Evolutionary conservation across 768 basidiomycete species (phyloP).

Genomic region (Suillus subaureus): DNA sequence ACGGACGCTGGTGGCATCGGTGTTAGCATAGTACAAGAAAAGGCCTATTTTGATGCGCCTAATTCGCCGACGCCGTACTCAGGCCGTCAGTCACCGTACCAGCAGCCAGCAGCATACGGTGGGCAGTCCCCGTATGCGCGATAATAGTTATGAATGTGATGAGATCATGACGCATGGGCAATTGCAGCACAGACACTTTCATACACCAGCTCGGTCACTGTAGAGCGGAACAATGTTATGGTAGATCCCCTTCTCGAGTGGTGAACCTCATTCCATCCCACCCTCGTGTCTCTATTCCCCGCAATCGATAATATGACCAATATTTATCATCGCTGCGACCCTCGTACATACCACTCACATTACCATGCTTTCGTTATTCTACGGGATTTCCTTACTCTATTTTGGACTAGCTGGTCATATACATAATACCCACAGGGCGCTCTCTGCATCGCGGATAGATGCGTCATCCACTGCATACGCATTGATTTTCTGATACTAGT

Average conservation of each 20-base stretch:
- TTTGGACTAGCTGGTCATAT: neutral
- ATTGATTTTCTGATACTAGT: neutral
- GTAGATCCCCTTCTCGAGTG: neutral
- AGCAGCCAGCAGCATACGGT: conserved; percentile 5
- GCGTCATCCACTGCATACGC: neutral
- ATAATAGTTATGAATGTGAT: conserved; percentile 1
- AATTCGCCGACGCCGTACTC: neutral
- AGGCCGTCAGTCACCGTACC: neutral
- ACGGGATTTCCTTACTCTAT: neutral
- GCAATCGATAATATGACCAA: neutral
- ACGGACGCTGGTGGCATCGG: conserved; percentile 41
- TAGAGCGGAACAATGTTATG: neutral
- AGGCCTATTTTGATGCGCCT: conserved; percentile 11
- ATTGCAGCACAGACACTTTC: neutral
- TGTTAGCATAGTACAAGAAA: conserved; percentile 26
- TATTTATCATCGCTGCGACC: neutral
- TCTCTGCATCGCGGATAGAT: neutral
- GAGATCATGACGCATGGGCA: conserved; percentile 1
- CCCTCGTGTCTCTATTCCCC: neutral
- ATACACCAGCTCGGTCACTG: neutral
- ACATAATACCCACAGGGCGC: neutral
- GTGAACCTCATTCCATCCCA: neutral
- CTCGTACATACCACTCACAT: neutral
- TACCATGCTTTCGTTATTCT: neutral
- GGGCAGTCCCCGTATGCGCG: conserved; percentile 13